Conservation (phyloP, 306 rosid species). For the Acacia melanoxylon region DNA sequence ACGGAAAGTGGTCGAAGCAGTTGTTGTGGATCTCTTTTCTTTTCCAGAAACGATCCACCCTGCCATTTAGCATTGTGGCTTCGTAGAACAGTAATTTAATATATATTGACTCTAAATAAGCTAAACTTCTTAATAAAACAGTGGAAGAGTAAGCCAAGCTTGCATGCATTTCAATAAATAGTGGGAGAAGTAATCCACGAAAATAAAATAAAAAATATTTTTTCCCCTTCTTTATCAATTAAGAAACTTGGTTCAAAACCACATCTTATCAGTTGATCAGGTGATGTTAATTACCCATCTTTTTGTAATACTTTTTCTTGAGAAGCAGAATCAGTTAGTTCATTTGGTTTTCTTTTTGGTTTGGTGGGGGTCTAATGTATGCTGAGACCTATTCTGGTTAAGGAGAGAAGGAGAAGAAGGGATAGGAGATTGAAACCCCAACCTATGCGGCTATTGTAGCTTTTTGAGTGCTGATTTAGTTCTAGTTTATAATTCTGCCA, state of each 20-base stretch:
- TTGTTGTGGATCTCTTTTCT: no score
- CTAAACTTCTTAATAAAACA: not conserved
- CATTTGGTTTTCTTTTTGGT: not conserved
- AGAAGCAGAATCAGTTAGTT: not conserved
- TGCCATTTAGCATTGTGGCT: no score
- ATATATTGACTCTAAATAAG: not conserved
- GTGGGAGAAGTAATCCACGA: not conserved
- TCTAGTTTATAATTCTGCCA: conserved; percentile 1
- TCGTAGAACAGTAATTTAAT: no score
- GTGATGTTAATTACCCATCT: not conserved
- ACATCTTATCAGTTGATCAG: not conserved
- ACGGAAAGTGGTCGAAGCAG: no score
- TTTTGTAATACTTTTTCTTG: not conserved
- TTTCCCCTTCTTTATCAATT: not conserved
- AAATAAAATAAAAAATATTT: not conserved
- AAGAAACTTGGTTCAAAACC: not conserved
- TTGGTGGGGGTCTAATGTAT: not conserved
- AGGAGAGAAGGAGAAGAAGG: no score
- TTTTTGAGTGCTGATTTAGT: not conserved
- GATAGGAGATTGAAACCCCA: no score
- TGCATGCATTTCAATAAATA: not conserved
- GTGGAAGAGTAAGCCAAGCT: not conserved
- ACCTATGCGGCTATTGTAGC: no score
- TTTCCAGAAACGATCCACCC: no score
- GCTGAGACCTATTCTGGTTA: not conserved